Base-by-base conservation (phyloP, 2,329 filamentous ascomycete species). In the Sclerotinia trifoliorum region DNA sequence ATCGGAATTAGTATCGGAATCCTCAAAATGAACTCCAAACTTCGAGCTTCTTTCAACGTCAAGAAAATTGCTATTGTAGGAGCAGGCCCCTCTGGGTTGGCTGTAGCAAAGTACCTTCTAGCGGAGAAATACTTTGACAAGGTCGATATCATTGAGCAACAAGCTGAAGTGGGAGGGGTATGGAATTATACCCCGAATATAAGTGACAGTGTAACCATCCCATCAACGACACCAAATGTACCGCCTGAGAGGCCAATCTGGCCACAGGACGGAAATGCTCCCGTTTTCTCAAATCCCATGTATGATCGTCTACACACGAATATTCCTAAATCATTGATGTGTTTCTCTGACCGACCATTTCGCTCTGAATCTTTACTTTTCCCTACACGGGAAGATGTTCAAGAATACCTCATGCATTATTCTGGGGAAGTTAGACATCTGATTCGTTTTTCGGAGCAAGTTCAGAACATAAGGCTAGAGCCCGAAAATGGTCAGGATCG, bases 231-330 rank as follows among this genome's bases (percentile, higher is more conserved):
- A 74, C 85, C 87, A 35, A 85, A 85, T 74, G 83, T 84, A 56
- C 83, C 86, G 32, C 82, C 85, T 0, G 90, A 94, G 71, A 82
- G 84, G 67, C 90, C 91, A 6, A 78, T 88, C 68, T 86, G 83
- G 81, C 76, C 78, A 24, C 74, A 76, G 58, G 71, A 73, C 21
- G 65, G 71, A 72, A 71, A 24, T 66, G 72, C 72, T 44, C 68
- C 90, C 7, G 78, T 88, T 2, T 96, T 94, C 75, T 83, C 92
- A n/a, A 92, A 91, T 24, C 91, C 94, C 3, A 86, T 97, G 79
- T 97, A 97, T 78, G 87, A 93, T 60, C 81, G 84, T 32, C 81
- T 97, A 21, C 90, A 97, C 75, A 93, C 94, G 29, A 98, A 98
- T 78, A 93, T 97, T 60, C 91, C 93, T 0, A 87, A 90, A 69